Conservation (phyloP, 1,139 yeast species). For the Eremothecium sinecaudum region DNA sequence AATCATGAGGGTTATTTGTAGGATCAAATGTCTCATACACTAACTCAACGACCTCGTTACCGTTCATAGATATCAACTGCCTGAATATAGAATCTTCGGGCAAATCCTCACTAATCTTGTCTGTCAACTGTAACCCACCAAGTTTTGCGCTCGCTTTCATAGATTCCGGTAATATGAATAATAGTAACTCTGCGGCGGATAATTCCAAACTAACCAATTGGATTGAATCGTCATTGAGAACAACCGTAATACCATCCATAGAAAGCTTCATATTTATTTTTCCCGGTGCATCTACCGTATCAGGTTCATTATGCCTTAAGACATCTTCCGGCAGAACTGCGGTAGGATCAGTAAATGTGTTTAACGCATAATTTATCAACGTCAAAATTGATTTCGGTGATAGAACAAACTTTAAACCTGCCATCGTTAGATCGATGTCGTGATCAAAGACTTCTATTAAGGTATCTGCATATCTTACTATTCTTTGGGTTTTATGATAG, state of each 20-base stretch:
- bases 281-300: slow-evolving; percentile 53
- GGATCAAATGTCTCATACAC: slow-evolving; percentile 73
- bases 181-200: slow-evolving; percentile 61
- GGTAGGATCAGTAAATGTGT: slow-evolving; percentile 83
- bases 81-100: slow-evolving; percentile 52
- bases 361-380: slow-evolving; percentile 67
- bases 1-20: slow-evolving; percentile 38
- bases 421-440: slow-evolving; percentile 61
- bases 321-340: slow-evolving; percentile 59
- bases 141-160: slow-evolving; percentile 66
- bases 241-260: slow-evolving; percentile 64
- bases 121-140: slow-evolving; percentile 74
- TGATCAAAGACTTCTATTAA: slow-evolving; percentile 70
- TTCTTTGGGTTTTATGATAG: slow-evolving; percentile 50
- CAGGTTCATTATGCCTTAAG: slow-evolving; percentile 53
- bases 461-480: slow-evolving; percentile 48
- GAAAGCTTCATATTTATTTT: slow-evolving; percentile 60
- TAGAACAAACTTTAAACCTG: slow-evolving; percentile 68
- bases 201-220: slow-evolving; percentile 72
- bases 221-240: slow-evolving; percentile 75
- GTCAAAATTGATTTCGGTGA: slow-evolving; percentile 74
- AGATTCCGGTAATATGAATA: slow-evolving; percentile 64
- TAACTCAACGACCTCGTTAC: slow-evolving; percentile 73
- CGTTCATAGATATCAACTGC: slow-evolving; percentile 69
- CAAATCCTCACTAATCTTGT: slow-evolving; percentile 61